phyloP scores from a whole-genome alignment of 2,329 filamentous ascomycete species.

The Penicillium freii region DNA sequence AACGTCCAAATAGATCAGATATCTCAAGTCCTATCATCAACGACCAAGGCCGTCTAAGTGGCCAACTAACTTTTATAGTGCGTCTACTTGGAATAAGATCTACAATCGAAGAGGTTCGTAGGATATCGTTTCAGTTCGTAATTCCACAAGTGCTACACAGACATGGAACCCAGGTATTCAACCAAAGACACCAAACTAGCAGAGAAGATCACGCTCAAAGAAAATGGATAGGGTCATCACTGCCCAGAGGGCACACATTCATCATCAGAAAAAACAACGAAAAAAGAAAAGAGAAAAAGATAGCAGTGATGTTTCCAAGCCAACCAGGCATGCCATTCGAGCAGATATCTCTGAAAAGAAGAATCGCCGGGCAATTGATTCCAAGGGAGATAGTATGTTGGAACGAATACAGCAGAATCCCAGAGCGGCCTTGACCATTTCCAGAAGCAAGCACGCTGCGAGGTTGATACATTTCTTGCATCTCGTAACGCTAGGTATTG shows the following conservation, averaged over 20 bases:
- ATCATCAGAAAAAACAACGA: background rate
- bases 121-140: slow-evolving; percentile 2
- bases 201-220: slow-evolving; percentile 15
- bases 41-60: no score
- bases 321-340: background rate
- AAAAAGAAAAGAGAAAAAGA: background rate
- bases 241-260: slow-evolving; percentile 6
- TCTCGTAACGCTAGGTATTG: slow-evolving; percentile 18
- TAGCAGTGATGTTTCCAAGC: background rate
- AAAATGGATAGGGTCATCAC: slow-evolving; percentile 7
- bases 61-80: no score
- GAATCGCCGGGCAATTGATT: background rate
- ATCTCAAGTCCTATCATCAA: no score
- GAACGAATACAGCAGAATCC: background rate
- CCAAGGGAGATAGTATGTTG: background rate
- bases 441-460: slow-evolving; percentile 3
- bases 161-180: slow-evolving; percentile 17
- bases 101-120: background rate
- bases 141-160: slow-evolving; percentile 9
- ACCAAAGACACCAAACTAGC: slow-evolving; percentile 16
- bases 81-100: background rate
- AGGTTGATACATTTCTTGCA: slow-evolving; percentile 24
- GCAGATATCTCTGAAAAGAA: background rate
- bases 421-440: background rate
- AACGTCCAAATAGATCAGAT: no score